Evolutionary conservation across 306 rosid genomes (phyloP), one percentile per base, ranked within the genome.

Genomic region (Fragaria vesca): DNA sequence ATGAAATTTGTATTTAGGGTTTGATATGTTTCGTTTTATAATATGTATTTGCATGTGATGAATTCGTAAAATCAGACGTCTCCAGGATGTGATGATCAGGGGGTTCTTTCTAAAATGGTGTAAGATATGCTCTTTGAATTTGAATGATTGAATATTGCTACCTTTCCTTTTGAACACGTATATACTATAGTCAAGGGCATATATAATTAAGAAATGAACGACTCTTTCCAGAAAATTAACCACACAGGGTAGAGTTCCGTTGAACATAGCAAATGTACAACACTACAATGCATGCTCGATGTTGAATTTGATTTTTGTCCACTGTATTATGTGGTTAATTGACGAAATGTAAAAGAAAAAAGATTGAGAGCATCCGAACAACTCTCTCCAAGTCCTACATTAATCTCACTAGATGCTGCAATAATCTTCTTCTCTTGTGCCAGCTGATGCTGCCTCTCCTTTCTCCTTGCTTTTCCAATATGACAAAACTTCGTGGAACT

Each of bases 381-480:
- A 10, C 6, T 38, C 48, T 66, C 26, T 28, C 47, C 70, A 66
- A 66, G 40, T 28, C 43, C 43, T 63, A 63, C 10, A 63, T 63
- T 32, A 63, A 32, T 63, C 46, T 66, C 12, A 3, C 48, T 38
- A 66, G 70, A 66, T 10, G 71, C 26, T 17, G 48, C 48, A 66
- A n/a, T 62, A 28, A 28, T 18, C 26, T 42, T 73, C 76, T 62
- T 4, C 55, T 42, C 63, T 9, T 28, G 46, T 40, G 48, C 34
- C 52, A 65, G n/a, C 70, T 40, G 20, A 20, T 40, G 68, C 32
- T 18, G 47, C 46, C 57, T 65, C 61, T 51, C 74, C 74, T 61
- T 72, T 65, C 50, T 79, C 72, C 71, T 43, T 73, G 57, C 77
- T 73, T 65, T 13, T 79, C 78, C 78, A 73, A 13, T 50, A 79